Conservation (phyloP, 805 yeast genomes). For the Cyberlindnera nakhonratchasimensis region DNA sequence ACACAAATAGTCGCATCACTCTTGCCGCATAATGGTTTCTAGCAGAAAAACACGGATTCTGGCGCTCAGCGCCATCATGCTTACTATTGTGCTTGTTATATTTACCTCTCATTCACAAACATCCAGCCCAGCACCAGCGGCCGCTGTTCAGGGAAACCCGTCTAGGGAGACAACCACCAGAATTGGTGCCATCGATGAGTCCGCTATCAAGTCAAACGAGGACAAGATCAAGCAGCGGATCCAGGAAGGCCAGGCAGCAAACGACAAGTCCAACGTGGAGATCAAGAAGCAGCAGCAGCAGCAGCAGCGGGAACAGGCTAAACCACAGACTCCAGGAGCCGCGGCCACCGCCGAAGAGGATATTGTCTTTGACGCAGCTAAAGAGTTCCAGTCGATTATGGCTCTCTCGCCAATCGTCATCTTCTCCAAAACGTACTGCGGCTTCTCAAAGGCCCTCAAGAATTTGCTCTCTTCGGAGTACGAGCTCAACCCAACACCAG, state of each 20-base stretch:
- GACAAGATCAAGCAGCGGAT: constrained; percentile 26
- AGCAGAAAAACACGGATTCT: constrained; percentile 38
- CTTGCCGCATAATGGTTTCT: constrained; percentile 5
- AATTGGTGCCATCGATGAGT: constrained; percentile 39
- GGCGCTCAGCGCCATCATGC: constrained; percentile 39
- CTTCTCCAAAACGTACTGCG: constrained; percentile 59
- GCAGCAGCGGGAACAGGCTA: constrained; percentile 1
- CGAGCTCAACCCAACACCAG: constrained; percentile 66
- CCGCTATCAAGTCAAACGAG: constrained; percentile 38
- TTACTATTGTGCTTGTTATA: constrained; percentile 36
- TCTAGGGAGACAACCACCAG: constrained; percentile 19
- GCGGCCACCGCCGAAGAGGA: constrained; percentile 9
- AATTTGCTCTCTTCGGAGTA: constrained; percentile 59
- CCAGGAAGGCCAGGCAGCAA: constrained; percentile 6
- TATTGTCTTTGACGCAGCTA: constrained; percentile 43
- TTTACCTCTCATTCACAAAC: constrained; percentile 28
- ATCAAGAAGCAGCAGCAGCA: constrained; percentile 7
- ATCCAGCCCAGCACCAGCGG: too few relatives aligned
- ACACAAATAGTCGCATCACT: not conserved
- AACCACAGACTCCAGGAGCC: constrained; percentile 2
- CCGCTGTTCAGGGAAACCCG: too few relatives aligned
- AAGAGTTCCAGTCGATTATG: constrained; percentile 55
- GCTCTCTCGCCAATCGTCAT: constrained; percentile 61
- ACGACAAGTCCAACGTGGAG: constrained; percentile 15
- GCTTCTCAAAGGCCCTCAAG: constrained; percentile 72